Percentiles rank a stretch among this genome's conserved stretches.
Evolutionary conservation across 225 moss, liverwort and hornwort species (phyloP).

Genomic region (Takakia lepidozioides): DNA sequence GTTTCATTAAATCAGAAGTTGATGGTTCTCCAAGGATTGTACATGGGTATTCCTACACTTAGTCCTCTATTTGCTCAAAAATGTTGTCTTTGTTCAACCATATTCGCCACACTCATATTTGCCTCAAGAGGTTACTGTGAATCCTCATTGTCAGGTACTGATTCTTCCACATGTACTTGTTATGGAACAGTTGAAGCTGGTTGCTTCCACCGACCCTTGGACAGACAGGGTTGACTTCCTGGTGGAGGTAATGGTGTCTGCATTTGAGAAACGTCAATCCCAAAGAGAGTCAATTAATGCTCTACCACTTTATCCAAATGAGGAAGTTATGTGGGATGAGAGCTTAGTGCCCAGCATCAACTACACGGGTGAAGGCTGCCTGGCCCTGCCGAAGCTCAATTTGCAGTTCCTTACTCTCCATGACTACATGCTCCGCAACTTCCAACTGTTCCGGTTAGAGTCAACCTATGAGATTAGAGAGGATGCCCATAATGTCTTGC

Average conservation of each 20-base stretch:
- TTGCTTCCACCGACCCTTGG: slow-evolving; percentile 68
- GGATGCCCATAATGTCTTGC: slow-evolving; percentile 76
- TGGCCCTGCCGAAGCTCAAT: slow-evolving; percentile 83
- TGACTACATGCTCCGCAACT: slow-evolving; percentile 91
- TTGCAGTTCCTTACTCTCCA: slow-evolving; percentile 95
- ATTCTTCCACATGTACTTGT: slow-evolving; percentile 2
- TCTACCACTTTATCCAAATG: slow-evolving; percentile 90
- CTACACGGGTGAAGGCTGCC: slow-evolving; percentile 81
- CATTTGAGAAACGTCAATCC: slow-evolving; percentile 80
- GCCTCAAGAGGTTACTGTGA: too few relatives aligned
- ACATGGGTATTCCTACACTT: too few relatives aligned
- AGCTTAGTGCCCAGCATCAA: slow-evolving; percentile 93
- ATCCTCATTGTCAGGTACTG: not conserved
- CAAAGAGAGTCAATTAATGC: slow-evolving; percentile 95
- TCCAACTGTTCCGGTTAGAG: slow-evolving; percentile 87
- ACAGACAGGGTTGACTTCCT: slow-evolving; percentile 64
- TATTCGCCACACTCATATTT: too few relatives aligned
- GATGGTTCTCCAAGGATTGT: too few relatives aligned
- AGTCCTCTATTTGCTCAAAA: too few relatives aligned
- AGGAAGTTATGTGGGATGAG: slow-evolving; percentile 98
- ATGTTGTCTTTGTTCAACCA: too few relatives aligned
- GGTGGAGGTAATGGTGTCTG: slow-evolving; percentile 67
- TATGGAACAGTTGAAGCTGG: slow-evolving; percentile 59
- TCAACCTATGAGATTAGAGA: slow-evolving; percentile 95
- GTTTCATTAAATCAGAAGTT: too few relatives aligned